phyloP scores from a whole-genome alignment of 768 basidiomycete species.

The Heimioporus sp. region DNA sequence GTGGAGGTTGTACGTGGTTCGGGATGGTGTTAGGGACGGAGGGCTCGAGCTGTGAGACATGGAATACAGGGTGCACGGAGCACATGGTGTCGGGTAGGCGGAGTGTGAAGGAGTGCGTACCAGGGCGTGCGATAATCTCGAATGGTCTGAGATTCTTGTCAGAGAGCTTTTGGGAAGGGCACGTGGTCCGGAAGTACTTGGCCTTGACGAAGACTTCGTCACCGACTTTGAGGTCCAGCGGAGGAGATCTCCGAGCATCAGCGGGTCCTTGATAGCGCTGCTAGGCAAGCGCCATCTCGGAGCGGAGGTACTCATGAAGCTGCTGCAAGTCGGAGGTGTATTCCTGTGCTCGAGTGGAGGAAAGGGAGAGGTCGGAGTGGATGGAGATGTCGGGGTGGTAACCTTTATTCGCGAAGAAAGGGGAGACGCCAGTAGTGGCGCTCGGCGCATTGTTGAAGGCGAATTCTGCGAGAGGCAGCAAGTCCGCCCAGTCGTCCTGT shows the following conservation, averaged over 20 bases:
- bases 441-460: neutral
- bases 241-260: too few species aligned
- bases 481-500: conserved; percentile 2
- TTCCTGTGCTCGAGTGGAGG: neutral
- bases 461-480: neutral
- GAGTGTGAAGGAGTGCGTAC: too few species aligned
- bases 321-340: neutral
- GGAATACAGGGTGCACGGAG: too few species aligned
- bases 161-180: neutral
- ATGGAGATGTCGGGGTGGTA: neutral
- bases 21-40: too few species aligned
- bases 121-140: neutral
- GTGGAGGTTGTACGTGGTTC: too few species aligned
- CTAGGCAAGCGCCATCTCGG: too few species aligned
- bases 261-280: too few species aligned
- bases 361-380: neutral
- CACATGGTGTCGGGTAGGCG: too few species aligned
- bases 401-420: neutral
- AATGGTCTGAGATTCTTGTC: neutral
- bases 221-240: too few species aligned
- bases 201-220: neutral
- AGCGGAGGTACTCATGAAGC: too few species aligned
- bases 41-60: too few species aligned
- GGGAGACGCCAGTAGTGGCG: neutral
- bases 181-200: neutral